Percentiles rank a stretch among this genome's conserved stretches.
Evolutionary conservation across 2,329 filamentous ascomycete genomes (phyloP).

Genomic region (Diaporthe sp.): DNA sequence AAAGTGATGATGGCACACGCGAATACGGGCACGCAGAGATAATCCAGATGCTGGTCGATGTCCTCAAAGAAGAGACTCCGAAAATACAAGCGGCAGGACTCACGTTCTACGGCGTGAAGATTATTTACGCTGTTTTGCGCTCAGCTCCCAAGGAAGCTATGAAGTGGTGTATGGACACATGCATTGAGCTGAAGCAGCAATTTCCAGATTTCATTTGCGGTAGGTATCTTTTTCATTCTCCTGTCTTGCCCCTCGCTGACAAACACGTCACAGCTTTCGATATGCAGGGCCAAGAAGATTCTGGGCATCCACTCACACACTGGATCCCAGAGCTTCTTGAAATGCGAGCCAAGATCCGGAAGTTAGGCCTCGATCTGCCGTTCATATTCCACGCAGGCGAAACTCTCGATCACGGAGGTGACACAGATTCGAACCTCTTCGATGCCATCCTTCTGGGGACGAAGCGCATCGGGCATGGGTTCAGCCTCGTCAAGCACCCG

Average conservation of each 20-base stretch:
- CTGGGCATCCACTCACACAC: slow-evolving; percentile 63
- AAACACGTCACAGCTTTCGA: slow-evolving; percentile 59
- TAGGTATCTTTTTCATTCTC: background rate
- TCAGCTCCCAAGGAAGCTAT: background rate
- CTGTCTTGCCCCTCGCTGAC: background rate
- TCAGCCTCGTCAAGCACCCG: slow-evolving; percentile 75
- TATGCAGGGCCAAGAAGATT: slow-evolving; percentile 69
- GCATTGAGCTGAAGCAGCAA: slow-evolving; percentile 9
- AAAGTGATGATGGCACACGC: background rate
- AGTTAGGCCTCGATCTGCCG: slow-evolving; percentile 3
- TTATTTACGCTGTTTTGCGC: background rate
- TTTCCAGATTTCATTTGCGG: slow-evolving; percentile 11
- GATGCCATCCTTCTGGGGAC: slow-evolving; percentile 75
- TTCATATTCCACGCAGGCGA: slow-evolving; percentile 68
- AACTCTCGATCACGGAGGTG: slow-evolving; percentile 74
- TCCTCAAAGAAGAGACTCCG: slow-evolving; percentile 2
- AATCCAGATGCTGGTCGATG: slow-evolving; percentile 1
- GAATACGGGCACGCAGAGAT: slow-evolving; percentile 1
- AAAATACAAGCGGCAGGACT: slow-evolving; percentile 15
- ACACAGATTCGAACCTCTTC: slow-evolving; percentile 75
- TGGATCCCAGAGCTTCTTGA: slow-evolving; percentile 61
- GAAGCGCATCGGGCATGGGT: slow-evolving; percentile 81
- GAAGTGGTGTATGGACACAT: slow-evolving; percentile 2
- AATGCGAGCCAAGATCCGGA: slow-evolving; percentile 54
- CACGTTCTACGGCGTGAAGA: background rate